Conservation (phyloP, 192 early-diverging fungal species). For the Backusella liffmaniae region DNA sequence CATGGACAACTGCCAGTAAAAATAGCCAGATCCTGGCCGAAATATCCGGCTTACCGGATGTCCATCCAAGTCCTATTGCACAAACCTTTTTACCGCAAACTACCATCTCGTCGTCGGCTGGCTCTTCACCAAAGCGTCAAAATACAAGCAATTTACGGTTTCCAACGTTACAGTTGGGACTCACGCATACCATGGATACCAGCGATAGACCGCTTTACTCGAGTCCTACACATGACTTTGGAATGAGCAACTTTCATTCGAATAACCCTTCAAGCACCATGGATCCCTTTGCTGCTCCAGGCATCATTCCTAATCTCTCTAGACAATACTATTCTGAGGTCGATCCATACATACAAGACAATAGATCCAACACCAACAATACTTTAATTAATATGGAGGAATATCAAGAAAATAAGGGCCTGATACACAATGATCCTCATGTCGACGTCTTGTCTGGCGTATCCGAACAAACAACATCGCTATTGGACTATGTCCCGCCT, state of each 20-base stretch:
- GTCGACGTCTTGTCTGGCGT: conserved; percentile 28
- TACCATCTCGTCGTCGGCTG: background rate
- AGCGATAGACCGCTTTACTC: background rate
- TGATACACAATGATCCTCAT: conserved; percentile 30
- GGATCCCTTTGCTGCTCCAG: conserved; percentile 36
- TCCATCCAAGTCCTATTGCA: background rate
- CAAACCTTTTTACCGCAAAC: background rate
- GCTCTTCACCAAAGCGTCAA: background rate
- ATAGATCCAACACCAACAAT: background rate
- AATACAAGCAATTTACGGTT: background rate
- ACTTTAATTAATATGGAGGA: background rate
- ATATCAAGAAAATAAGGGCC: background rate
- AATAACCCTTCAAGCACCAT: background rate
- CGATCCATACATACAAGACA: background rate
- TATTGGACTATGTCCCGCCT: background rate
- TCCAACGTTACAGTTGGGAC: background rate
- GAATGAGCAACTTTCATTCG: background rate
- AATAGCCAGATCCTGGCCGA: conserved; percentile 27
- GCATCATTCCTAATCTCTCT: conserved; percentile 5
- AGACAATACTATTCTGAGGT: conserved; percentile 4
- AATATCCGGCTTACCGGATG: conserved; percentile 17
- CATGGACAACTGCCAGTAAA: conserved; percentile 25
- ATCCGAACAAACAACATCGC: background rate
- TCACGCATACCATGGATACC: background rate
- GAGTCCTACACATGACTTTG: background rate